Evolutionary conservation across 176 grass and related monocot genomes (phyloP).

Genomic region (Areca catechu): DNA sequence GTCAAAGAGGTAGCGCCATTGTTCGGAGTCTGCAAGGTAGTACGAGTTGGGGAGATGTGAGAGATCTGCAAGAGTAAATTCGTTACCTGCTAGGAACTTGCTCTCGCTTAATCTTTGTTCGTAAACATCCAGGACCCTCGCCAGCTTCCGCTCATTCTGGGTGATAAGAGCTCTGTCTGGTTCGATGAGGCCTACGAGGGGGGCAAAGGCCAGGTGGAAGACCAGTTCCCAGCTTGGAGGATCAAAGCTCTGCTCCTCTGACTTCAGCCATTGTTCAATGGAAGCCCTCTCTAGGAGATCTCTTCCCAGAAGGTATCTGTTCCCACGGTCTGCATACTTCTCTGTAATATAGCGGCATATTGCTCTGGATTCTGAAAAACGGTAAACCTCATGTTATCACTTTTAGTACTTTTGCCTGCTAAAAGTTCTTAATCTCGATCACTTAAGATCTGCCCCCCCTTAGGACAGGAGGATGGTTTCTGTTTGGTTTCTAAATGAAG

Average conservation of each 20-base stretch:
- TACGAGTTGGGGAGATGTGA: conserved; percentile 74
- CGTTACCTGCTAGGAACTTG: conserved; percentile 54
- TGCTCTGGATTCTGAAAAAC: conserved; percentile 75
- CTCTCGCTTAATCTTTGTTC: conserved; percentile 67
- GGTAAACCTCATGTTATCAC: neutral
- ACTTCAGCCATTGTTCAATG: conserved; percentile 91
- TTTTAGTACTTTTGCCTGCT: neutral
- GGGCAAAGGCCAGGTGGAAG: conserved; percentile 65
- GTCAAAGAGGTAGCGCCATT: conserved; percentile 55
- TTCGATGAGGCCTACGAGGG: neutral
- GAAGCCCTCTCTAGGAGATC: conserved; percentile 76
- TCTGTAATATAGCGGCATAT: conserved; percentile 70
- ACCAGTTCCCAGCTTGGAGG: conserved; percentile 70
- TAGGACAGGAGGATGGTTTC: too few relatives aligned
- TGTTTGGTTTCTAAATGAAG: too few relatives aligned
- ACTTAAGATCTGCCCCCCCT: too few relatives aligned
- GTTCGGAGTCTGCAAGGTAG: conserved; percentile 36
- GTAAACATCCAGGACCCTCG: conserved; percentile 71
- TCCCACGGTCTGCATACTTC: conserved; percentile 42
- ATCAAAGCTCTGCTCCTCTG: conserved; percentile 76
- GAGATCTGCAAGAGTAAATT: conserved; percentile 77
- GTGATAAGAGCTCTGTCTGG: neutral
- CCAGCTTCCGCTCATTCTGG: conserved; percentile 32
- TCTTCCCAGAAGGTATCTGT: conserved; percentile 53
- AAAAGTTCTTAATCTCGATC: neutral